Evolutionary conservation across 192 early-diverging fungal species (phyloP), one percentile per base, ranked within the genome.

Genomic region (Coemansia sp.): DNA sequence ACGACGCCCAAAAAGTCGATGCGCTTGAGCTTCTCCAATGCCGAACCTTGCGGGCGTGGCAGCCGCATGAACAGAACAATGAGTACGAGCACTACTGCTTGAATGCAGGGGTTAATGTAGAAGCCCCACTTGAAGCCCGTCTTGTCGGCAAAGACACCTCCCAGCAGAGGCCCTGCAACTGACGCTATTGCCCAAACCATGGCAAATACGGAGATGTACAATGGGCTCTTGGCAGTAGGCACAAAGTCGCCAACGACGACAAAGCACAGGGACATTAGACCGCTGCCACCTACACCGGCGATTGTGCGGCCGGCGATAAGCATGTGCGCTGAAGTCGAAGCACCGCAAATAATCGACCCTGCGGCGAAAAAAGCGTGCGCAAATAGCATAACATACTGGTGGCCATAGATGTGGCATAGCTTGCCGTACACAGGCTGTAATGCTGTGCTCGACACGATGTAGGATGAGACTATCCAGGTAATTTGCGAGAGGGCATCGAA

Each of bases 361-460:
- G 83, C 52, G 10, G 87, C 73, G 47, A 89, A 88, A 33, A 90
- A 63, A 9, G 74, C 65, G 40, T 80, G 73, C 15, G 87, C 86
- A 44, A 86, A 76, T 0, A 91, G 62, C 55, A 91, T 63, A 10
- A 87, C 80, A 5, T 72, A 62, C 64, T 86, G 84, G 63, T 88
- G 88, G 22, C 91, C 96, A 84, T 93, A 95, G 50, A 95, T 92
- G 68, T 96, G 91, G 39, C 91, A 89, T 18, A 93, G 72, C 68
- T 89, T 89, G 50, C 92, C 92, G 84, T 92, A 95, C 15, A 93
- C 68, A 5, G 93, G 92, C 71, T 93, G 88, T 71, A 94, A 82
- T 8, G 93, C 90, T 0, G 94, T 93, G 64, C 79, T 82, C 12
- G 88, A 86, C 55, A 92, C 72, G 27, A 93, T 61, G 69, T 89